Base-by-base conservation (phyloP, 768 basidiomycete genomes). In the Trametopsis cervina region DNA sequence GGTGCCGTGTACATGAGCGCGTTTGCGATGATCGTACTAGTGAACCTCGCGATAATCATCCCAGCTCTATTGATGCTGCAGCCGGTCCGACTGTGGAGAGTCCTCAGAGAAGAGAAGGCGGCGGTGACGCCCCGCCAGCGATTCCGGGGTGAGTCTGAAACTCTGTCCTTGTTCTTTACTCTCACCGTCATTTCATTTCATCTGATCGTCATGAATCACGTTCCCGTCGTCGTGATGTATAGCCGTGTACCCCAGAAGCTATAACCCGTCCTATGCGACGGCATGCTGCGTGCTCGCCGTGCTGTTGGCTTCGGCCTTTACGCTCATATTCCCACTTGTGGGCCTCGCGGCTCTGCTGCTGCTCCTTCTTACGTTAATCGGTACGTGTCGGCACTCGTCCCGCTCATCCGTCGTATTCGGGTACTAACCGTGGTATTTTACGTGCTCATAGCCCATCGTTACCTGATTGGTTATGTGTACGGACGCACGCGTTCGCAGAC, bases 31-130 rank as follows among this genome's bases (percentile, higher is more conserved):
- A 66, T 74, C 3, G 65, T 85, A 47, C 60, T 86, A 21, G 60
- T 89, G 41, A 82, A 75, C 54, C 63, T 83, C 20, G 84, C 85
- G 17, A 72, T 88, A 47, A 75, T 86, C 40, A 69, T 78, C 43
- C 89, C 89, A 9, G 88, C 76, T 18, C 61, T 88, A 21, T 74
- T 88, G 36, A 53, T 89, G 53, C 69, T 92, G n/a, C 87, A 88
- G 61, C 85, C 85, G 6, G 52, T 74, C 27, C 74, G 80, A 24
- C 63, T 89, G 21, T 78, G 77, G 76, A 69, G 63, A 42, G 75
- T 83, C 17, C 50, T 78, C 35, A 70, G 71, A 24, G 72, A 76
- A 2, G 78, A 84, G 59, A 74, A 67, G 50, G 68, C 71, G 25
- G 81, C 83, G 9, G 57, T 84, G 18, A 92, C 89, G 6, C 89